Evolutionary conservation across 768 basidiomycete species (phyloP), one percentile per base, ranked within the genome.

Genomic region (Austroboletus eburneus): DNA sequence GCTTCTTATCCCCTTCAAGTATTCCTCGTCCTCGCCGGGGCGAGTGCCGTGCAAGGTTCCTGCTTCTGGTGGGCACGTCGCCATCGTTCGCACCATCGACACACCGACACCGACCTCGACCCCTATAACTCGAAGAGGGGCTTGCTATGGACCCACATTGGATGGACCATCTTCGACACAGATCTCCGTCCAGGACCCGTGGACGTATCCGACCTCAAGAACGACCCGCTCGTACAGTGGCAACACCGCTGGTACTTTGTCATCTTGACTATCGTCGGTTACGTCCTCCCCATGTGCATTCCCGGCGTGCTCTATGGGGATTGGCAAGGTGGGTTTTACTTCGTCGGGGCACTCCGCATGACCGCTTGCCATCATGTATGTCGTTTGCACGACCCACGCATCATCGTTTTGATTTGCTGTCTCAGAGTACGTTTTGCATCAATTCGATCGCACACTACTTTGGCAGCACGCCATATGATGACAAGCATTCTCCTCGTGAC

Each of bases 401-500:
- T 30, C 24, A 27, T 34, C 21, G 12, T 32, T 21, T 42, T 59
- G 27, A 52, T 35, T 13, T 36, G 30, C 13, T 13, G 18, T 6
- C 0, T 10, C 43, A 87, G 84, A 87, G 88, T 55, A 88, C 85
- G 1, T 92, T 92, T 66, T 89, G 84, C 61, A 89, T 92, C 66
- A 92, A 91, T 63, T 91, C 89, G 17, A 77, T 92, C 24, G 89
- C 89, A 0, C 90, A 92, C 64, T 90, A 83, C 70, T 75, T 92
- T 39, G 90, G 90, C 29, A 78, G 80, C 39, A 74, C 87, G 23
- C 80, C 89, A 1, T 92, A 91, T 52, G 90, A 92, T 62, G 87
- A 91, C 71, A 81, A 69, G 52, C 76, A 85, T 59, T 80, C 81
- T 27, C 86, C 88, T 35, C 77, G 85, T 23, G 88, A 91, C 61